These are phyloP conservation scores for Prunus mume DNA, from an alignment of 306 rosid species.

Conservation along the genomic window DNA sequence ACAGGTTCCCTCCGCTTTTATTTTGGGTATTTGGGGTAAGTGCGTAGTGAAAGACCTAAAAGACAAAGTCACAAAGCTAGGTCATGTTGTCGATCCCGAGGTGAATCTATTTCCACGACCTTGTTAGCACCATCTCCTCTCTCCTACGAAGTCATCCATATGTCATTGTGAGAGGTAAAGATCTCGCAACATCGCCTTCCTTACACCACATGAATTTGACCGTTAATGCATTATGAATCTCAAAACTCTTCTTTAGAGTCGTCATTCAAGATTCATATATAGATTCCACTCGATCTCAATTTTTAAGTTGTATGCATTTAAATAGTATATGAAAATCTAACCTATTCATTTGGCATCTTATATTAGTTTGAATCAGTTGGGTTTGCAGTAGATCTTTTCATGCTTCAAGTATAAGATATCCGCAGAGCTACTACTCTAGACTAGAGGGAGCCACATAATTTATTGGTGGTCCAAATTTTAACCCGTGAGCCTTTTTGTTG, in stretches of 20 bases:
- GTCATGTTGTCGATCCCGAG: conserved; percentile 42
- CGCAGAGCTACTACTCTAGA: neutral
- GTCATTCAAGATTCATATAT: neutral
- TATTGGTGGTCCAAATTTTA: conserved; percentile 11
- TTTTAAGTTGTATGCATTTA: neutral
- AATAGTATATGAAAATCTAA: neutral
- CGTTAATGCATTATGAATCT: no score
- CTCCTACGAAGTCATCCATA: neutral
- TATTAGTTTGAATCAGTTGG: neutral
- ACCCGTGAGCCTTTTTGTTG: neutral
- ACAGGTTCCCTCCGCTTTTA: neutral
- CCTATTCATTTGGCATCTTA: neutral
- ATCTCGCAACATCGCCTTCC: neutral
- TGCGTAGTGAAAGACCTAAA: neutral
- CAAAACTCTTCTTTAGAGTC: no score
- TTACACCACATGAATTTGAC: no score
- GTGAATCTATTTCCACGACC: conserved; percentile 17
- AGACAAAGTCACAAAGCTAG: conserved; percentile 17
- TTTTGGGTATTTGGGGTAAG: neutral
- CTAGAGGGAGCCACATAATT: neutral
- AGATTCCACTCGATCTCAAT: neutral
- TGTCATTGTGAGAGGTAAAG: neutral
- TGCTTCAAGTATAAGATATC: neutral
- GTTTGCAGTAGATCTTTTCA: neutral
- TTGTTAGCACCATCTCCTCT: neutral